phyloP scores from a whole-genome alignment of 352 stramenopile species.

The Pythium graminicola region DNA sequence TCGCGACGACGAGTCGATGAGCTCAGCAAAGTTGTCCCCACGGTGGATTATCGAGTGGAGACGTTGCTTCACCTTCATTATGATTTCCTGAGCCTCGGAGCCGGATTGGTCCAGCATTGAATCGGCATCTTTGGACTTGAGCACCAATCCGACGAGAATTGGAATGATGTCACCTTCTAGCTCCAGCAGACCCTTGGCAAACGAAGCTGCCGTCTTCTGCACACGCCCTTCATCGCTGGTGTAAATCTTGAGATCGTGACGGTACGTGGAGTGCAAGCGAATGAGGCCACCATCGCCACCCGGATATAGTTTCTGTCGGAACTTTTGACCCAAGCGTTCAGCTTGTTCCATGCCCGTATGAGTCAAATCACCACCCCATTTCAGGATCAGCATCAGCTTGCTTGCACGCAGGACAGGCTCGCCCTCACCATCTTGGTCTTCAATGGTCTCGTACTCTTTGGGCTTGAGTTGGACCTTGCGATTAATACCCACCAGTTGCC shows the following conservation, averaged over 20 bases:
- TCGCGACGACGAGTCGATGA: conserved; percentile 71
- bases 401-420: conserved; percentile 46
- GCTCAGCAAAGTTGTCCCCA: conserved; percentile 66
- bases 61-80: conserved; percentile 85
- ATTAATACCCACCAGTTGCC: conserved; percentile 96
- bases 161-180: conserved; percentile 98
- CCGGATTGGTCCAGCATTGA: conserved; percentile 98
- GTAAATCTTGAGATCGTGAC: conserved; percentile 99
- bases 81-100: conserved; percentile 91
- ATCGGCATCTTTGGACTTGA: conserved; percentile 86
- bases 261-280: conserved; percentile 98
- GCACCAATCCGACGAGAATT: conserved; percentile 94
- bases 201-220: conserved; percentile 99
- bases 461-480: conserved; percentile 96
- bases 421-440: conserved; percentile 14
- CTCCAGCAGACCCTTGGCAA: conserved; percentile 98
- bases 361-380: conserved; percentile 99
- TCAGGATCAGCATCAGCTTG: conserved; percentile 98
- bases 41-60: conserved; percentile 84
- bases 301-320: conserved; percentile 87
- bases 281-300: conserved; percentile 94
- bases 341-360: conserved; percentile 96
- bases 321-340: conserved; percentile 90
- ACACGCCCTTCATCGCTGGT: conserved; percentile 98
- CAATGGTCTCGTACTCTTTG: conserved; percentile 42